Conservation (phyloP, 352 stramenopile genomes). For the Peronosclerospora sorghi region DNA sequence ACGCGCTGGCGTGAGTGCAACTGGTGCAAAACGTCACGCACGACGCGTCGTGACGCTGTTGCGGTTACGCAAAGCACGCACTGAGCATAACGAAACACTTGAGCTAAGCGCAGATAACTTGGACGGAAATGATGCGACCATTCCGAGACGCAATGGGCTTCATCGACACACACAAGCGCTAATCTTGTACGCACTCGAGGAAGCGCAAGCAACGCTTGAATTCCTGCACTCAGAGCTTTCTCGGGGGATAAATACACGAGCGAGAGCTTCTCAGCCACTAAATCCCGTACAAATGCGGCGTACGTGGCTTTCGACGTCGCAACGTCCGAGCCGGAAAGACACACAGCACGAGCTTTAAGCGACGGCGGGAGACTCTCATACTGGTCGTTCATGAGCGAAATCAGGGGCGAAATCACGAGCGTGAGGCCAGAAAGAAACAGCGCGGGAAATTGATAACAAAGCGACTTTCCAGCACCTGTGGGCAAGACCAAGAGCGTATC, state of each 20-base stretch:
- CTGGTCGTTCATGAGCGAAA: slow-evolving; percentile 91
- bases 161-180: slow-evolving; percentile 88
- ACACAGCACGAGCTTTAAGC: slow-evolving; percentile 44
- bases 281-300: slow-evolving; percentile 49
- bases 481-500: slow-evolving; percentile 89
- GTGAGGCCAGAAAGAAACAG: slow-evolving; percentile 81
- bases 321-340: slow-evolving; percentile 32
- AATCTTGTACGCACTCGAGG: slow-evolving; percentile 32
- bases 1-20: slow-evolving; percentile 24
- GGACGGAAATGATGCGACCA: slow-evolving; percentile 94
- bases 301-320: slow-evolving; percentile 46
- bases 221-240: slow-evolving; percentile 69
- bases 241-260: slow-evolving; percentile 90
- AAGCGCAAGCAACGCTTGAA: slow-evolving; percentile 51
- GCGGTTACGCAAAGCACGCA: slow-evolving; percentile 89
- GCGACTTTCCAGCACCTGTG: slow-evolving; percentile 96
- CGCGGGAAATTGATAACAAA: slow-evolving; percentile 94
- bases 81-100: slow-evolving; percentile 45
- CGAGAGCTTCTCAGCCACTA: slow-evolving; percentile 50
- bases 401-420: slow-evolving; percentile 88
- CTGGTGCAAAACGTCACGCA: slow-evolving; percentile 58
- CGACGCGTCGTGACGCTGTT: slow-evolving; percentile 76
- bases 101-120: slow-evolving; percentile 53
- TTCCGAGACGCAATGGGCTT: slow-evolving; percentile 92
- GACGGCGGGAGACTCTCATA: slow-evolving; percentile 66